Base-by-base conservation (phyloP, 169 alveolate genomes). In the Toxoplasma gondii region DNA sequence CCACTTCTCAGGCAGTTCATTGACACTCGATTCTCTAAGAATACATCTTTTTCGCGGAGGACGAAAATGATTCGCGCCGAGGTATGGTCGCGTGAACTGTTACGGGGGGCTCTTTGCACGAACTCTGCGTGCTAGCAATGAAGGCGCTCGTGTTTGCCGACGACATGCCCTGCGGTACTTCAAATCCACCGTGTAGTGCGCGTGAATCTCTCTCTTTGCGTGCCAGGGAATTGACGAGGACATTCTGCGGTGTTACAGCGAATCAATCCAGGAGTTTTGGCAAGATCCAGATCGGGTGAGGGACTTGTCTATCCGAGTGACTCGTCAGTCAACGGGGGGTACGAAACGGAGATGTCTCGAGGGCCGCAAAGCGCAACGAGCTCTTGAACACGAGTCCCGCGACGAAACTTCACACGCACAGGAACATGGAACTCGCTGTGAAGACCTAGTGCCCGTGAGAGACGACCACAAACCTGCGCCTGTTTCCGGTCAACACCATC, bases 11-110 rank as follows among this genome's bases (percentile, higher is more conserved):
- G 94, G 83, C 88, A 83, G 38, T 80, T 91, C 38, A 91, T 91
- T 54, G 94, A 91, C 88, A 91, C 94, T 45, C 94, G 94, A 31
- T 91, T 91, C 58, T 91, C 94, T 0, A 91, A 91, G 54, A 91
- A 91, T 53, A 91, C 94, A 7, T 91, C 94, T 54, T 41, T 91
- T 49, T 91, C 94, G 1, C 7, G 94, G 54, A 45, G 94, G 31
- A 91, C 94, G 34, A 91, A 91, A 36, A 91, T 91, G 94, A 49
- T 91, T 9, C 94, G 94, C 19, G 94, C 94, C 4, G 94, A 91
- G 74, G 94, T 91, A 70, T 45, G 87, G 41, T n/a, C 19, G 53
- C 83, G 39, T 49, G 27, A 49, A 0, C 58, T 49, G 58, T 49
- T 17, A 49, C 58, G 1, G 58, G 58, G 22, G 58, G 22, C 58